Conservation (phyloP, 192 early-diverging fungal species). For the Umbelopsis sp. region DNA sequence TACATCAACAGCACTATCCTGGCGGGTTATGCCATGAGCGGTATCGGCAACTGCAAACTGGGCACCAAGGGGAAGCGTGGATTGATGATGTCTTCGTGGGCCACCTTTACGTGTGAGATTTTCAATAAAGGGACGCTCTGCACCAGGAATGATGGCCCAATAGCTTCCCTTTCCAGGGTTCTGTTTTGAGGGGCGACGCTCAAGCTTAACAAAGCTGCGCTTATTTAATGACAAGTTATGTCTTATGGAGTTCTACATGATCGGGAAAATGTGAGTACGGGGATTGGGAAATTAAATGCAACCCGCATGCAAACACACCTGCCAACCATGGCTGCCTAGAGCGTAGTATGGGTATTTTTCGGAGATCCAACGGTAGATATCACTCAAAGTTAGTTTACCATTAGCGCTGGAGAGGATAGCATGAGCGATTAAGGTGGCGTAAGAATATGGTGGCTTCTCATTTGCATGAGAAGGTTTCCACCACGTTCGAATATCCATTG, state of each 20-base stretch:
- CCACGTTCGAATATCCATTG: conserved; percentile 22
- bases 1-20: conserved; percentile 2
- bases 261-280: conserved; percentile 9
- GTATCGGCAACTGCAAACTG: conserved; percentile 1
- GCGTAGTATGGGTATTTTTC: conserved; percentile 73
- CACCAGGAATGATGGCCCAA: conserved; percentile 53
- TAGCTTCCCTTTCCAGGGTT: conserved; percentile 69
- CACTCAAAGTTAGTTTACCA: conserved; percentile 70
- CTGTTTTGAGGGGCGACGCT: conserved; percentile 53
- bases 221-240: conserved; percentile 88
- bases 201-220: conserved; percentile 69
- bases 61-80: not conserved
- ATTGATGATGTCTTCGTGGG: conserved; percentile 26
- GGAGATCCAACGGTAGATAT: conserved; percentile 84
- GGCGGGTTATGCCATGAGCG: not conserved
- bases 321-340: conserved; percentile 74
- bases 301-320: conserved; percentile 49
- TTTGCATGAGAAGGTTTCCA: conserved; percentile 36
- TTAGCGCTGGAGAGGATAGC: conserved; percentile 67
- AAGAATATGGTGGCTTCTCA: conserved; percentile 78
- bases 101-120: conserved; percentile 33
- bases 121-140: conserved; percentile 31
- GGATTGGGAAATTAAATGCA: not conserved
- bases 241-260: conserved; percentile 82
- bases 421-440: conserved; percentile 81